Base-by-base conservation (phyloP, 331 rosid species). In the Prunus yedoensis region DNA sequence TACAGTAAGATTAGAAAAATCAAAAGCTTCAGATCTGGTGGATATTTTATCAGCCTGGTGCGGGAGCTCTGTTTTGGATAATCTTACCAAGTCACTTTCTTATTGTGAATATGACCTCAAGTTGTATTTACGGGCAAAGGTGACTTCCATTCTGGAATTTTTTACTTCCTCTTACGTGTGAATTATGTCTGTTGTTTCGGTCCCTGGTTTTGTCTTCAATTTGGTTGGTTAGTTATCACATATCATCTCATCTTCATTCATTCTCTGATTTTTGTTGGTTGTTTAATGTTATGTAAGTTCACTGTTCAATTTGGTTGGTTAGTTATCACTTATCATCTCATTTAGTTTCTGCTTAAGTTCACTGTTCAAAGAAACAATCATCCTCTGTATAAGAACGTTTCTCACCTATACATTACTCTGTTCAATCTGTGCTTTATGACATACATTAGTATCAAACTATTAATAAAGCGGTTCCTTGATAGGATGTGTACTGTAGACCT, bases 11-110 rank as follows among this genome's bases (percentile, higher is more conserved):
- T 30, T 66, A 64, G 86, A 84, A 52, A 89, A 89, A 75, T 80
- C 88, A 47, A 83, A 79, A 77, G 75, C 83, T 73, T 60, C 80
- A n/a, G 81, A 53, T 71, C 74, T 81, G 30, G 78, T 83, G 81
- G 90, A 80, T 81, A 85, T 90, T 56, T 81, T 88, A 78, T 83
- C 86, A 81, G 74, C 85, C 66, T 92, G 91, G 90, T 82, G 82
- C 74, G 86, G 74, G 30, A 82, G 88, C 71, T 81, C 88, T 67
- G 88, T 85, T 79, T 81, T 92, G 77, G 86, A 78, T 80, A 84
- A 92, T 68, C 79, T 94, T 84, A 86, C 83, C 76, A 92, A 86
- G 84, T 82, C 85, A 59, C 85, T 87, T 74, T 73, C 91, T 77
- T 80, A 83, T 27, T 78, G 78, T 80, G 90, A 77, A 65, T 81